Evolutionary conservation across 1,284 basidiomycete species (phyloP), one percentile per base, ranked within the genome.

Genomic region (Volvariella surrecta): DNA sequence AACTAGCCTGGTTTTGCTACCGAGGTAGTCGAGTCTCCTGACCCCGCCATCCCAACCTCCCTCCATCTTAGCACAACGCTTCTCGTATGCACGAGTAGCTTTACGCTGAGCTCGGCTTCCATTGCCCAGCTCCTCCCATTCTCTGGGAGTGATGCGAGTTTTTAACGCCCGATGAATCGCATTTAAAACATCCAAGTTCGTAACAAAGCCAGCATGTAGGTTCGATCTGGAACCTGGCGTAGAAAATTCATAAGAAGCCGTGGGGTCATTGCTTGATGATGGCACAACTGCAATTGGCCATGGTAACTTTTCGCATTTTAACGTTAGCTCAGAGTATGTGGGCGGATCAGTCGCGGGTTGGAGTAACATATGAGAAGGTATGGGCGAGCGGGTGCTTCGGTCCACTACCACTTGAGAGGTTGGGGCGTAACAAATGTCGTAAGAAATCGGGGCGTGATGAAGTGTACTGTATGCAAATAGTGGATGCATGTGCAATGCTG

Each of bases 21-120:
- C 75, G 32, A 84, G 63, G 70, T 76, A 83, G 58, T 84, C 81
- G 15, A 82, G 58, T 37, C 81, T 61, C 40, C 76, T 68, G 21
- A 84, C 76, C 24, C 82, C 82, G 21, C 69, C 67, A 39, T 81
- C 77, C 80, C 79, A 81, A 13, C 77, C 79, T 10, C 75, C 77
- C 31, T 78, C 79, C 62, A 74, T 68, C 50, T 66, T 67, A 42
- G 66, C 62, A 49, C 82, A 84, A 32, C 81, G 64, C 48, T 66
- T 67, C 56, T 82, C 74, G 54, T 82, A 84, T 39, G 79, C 79
- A 30, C 67, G 66, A 11, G 77, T 70, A 19, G 79, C 71, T 37
- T 70, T 58, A 13, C 58, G 51, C 44, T 64, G 61, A 6, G 52
- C 47, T 15, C 54, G 49, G 31, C 52, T 55, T 4, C 54, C 52